These are phyloP conservation scores for Boletus semigastroideus DNA, from an alignment of 1,284 basidiomycete genomes.

Conservation along the genomic window DNA sequence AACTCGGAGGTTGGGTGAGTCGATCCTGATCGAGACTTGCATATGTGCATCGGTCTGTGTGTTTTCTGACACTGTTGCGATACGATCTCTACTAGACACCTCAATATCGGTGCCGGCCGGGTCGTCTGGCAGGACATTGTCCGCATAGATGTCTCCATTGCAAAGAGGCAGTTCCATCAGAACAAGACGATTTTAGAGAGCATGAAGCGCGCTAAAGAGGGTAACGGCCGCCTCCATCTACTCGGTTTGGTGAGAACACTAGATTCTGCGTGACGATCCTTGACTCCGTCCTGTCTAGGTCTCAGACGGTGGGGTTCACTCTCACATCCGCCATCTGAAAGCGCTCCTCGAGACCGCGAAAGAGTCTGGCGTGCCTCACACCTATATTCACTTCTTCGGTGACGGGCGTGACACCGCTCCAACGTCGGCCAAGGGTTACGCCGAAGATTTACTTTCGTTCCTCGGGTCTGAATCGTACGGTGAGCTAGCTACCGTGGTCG, in stretches of 20 bases:
- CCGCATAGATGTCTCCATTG: conserved; percentile 85
- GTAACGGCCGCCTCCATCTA: conserved; percentile 79
- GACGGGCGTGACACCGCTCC: conserved; percentile 91
- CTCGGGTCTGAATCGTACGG: conserved; percentile 74
- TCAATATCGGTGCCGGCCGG: conserved; percentile 91
- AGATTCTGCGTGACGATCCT: neutral
- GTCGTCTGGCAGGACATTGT: conserved; percentile 96
- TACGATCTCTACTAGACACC: conserved; percentile 53
- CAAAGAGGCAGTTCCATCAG: conserved; percentile 84
- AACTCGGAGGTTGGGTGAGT: conserved; percentile 92
- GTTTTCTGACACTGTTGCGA: neutral
- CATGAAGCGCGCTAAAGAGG: conserved; percentile 76
- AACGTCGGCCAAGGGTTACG: conserved; percentile 69
- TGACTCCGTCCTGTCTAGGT: conserved; percentile 43
- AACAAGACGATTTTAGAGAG: conserved; percentile 69
- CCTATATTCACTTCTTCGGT: conserved; percentile 89
- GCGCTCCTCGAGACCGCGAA: conserved; percentile 88
- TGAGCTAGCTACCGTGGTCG: conserved; percentile 77
- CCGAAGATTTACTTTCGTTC: conserved; percentile 75
- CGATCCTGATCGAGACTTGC: neutral
- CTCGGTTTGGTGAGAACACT: conserved; percentile 68
- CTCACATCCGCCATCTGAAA: conserved; percentile 84
- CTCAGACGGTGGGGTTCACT: conserved; percentile 94
- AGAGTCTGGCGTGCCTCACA: conserved; percentile 76
- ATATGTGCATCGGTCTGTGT: neutral